Conservation (phyloP, 2,329 filamentous ascomycete species). For the Aspergillus novoparasiticus region DNA sequence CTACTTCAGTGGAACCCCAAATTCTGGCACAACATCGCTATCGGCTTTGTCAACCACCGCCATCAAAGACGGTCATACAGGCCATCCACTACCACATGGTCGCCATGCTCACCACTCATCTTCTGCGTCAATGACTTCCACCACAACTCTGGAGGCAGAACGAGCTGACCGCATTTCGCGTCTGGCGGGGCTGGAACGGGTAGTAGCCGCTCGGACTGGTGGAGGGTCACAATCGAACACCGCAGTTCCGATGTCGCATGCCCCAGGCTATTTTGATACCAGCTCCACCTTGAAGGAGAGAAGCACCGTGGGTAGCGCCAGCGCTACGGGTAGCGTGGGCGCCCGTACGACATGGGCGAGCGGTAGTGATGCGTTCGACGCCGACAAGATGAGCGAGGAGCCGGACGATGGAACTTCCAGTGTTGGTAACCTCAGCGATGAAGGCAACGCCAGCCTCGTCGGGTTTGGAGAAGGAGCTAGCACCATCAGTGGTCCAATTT, state of each 20-base stretch:
- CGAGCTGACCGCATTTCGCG: constrained; percentile 94
- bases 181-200: constrained; percentile 84
- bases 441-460: constrained; percentile 79
- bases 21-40: constrained; percentile 87
- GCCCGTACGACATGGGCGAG: constrained; percentile 70
- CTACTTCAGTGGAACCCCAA: constrained; percentile 76
- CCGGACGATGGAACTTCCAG: constrained; percentile 66
- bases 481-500: constrained; percentile 77
- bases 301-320: constrained; percentile 89
- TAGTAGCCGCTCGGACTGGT: constrained; percentile 70
- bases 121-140: constrained; percentile 60
- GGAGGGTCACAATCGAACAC: constrained; percentile 31
- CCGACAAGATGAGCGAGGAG: constrained; percentile 63
- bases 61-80: constrained; percentile 94
- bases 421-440: constrained; percentile 81
- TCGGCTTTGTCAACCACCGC: constrained; percentile 90
- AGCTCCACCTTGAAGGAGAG: constrained; percentile 73
- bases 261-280: constrained; percentile 79
- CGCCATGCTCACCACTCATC: constrained; percentile 58
- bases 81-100: constrained; percentile 66
- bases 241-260: constrained; percentile 42
- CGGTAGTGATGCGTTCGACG: constrained; percentile 61
- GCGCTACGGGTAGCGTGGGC: constrained; percentile 74
- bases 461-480: constrained; percentile 92
- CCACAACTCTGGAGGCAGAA: constrained; percentile 82